phyloP scores from a whole-genome alignment of 371 early-diverging fungal species.

The Zancudomyces culisetae region DNA sequence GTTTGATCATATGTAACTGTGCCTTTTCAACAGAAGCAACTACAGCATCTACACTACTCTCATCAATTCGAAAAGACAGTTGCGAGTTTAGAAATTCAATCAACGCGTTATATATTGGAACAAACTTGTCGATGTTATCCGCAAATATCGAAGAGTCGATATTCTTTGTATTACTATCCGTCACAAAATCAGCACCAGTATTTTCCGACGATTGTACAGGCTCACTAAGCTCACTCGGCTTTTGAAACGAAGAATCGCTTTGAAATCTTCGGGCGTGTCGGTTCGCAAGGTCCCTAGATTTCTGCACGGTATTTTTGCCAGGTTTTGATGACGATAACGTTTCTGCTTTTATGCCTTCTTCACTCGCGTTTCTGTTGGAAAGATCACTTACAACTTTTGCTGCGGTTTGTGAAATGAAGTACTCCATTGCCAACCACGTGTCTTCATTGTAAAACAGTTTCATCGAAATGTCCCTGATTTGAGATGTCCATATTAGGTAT shows the following conservation, averaged over 20 bases:
- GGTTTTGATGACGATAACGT: neutral
- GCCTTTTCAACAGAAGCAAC: constrained; percentile 23
- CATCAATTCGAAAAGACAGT: constrained; percentile 20
- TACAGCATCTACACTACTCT: constrained; percentile 17
- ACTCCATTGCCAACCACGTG: constrained; percentile 17
- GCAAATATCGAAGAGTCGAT: constrained; percentile 7
- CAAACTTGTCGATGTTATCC: constrained; percentile 21
- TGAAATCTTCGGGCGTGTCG: neutral
- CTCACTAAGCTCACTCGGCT: neutral
- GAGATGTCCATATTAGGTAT: constrained; percentile 24
- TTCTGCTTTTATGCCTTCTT: neutral
- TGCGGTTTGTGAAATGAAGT: constrained; percentile 24
- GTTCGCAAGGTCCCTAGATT: neutral
- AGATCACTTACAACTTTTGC: constrained; percentile 21
- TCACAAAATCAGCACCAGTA: neutral
- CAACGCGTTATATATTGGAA: constrained; percentile 17
- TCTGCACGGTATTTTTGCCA: neutral
- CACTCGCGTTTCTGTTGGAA: constrained; percentile 4
- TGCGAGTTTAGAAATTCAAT: constrained; percentile 27
- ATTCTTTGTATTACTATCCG: neutral
- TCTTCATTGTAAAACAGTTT: constrained; percentile 26
- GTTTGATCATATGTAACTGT: constrained; percentile 20
- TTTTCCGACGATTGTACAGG: neutral
- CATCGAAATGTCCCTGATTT: constrained; percentile 22
- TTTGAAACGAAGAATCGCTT: neutral